Evolutionary conservation across 2,329 filamentous ascomycete genomes (phyloP), one percentile per base, ranked within the genome.

Genomic region (Westerdykella ornata): DNA sequence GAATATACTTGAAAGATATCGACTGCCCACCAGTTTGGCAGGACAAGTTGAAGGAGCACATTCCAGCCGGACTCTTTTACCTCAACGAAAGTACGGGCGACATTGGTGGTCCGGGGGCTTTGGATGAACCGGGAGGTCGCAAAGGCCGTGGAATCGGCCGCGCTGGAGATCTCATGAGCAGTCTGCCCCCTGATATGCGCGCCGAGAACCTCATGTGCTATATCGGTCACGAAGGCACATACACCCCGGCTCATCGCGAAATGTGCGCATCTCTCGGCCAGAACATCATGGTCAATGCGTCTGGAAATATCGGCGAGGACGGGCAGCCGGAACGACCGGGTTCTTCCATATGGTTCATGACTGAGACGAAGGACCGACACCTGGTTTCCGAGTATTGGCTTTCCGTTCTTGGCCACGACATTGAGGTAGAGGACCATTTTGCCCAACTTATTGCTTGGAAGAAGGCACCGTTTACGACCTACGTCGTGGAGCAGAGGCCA

Each of bases 151-250:
- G 75, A 0, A 75, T 82, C 37, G 85, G 83, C 2, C 78, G 81
- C 35, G 84, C 88, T 2, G 90, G 90, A 5, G 92, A 98, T 59
- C 69, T 98, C 26, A 98, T 98, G 92, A 94, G 88, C 62, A 89
- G 85, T 54, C 74, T 98, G 4, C 88, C 88, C 1, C 70, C 76
- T 33, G 79, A 84, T 32, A 96, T 96, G 87, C 83, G 88, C 37
- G 92, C 92, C 1, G 82, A 95, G 60, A 98, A 98, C 49, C 74
- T 98, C 53, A 96, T 96, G 92, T 97, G 90, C 63, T 98, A 98
- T 57, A 84, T 97, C 54, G 92, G 92, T 0, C 90, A 97, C 56
- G 92, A 98, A 69, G 92, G 92, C 5, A 98, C 92, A 1, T 97
- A 90, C 59, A 98, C 92, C 0, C 90, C 92, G 8, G 82, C 89